Evolutionary conservation across 2,329 filamentous ascomycete species (phyloP).

Genomic region (Scedosporium dehoogii): DNA sequence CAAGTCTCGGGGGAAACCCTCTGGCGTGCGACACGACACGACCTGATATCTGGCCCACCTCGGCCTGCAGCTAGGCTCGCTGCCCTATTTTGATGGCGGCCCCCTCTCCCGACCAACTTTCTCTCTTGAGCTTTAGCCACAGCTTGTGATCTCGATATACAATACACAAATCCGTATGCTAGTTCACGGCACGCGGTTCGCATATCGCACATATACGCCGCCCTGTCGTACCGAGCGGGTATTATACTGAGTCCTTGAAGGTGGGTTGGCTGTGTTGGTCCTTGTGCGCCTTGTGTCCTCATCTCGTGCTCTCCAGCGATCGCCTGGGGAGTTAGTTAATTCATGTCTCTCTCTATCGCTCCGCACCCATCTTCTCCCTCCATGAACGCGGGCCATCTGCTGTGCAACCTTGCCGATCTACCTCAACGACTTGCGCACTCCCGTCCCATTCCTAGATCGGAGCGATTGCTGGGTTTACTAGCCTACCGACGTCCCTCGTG

Average conservation of each 20-base stretch:
- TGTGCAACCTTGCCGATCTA: background rate
- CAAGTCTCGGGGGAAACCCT: background rate
- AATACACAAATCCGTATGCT: background rate
- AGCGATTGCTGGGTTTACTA: too few relatives aligned
- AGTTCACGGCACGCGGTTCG: background rate
- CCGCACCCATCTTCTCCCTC: background rate
- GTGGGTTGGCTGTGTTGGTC: background rate
- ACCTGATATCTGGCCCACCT: background rate
- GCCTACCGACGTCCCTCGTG: too few relatives aligned
- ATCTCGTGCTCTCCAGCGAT: background rate
- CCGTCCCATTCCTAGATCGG: background rate
- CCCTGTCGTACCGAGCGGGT: background rate
- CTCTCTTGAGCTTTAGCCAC: background rate
- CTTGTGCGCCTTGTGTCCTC: background rate
- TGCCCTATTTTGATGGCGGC: background rate
- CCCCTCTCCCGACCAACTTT: background rate
- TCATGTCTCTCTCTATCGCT: background rate
- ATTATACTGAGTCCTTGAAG: slow-evolving; percentile 1
- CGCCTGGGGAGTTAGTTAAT: background rate
- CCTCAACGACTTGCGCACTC: background rate
- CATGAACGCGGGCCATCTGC: background rate
- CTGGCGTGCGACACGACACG: background rate
- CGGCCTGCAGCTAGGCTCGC: slow-evolving; percentile 1
- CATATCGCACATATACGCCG: background rate
- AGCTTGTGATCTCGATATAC: background rate